Evolutionary conservation across 2,329 filamentous ascomycete species (phyloP).

Genomic region (Fusarium sp.): DNA sequence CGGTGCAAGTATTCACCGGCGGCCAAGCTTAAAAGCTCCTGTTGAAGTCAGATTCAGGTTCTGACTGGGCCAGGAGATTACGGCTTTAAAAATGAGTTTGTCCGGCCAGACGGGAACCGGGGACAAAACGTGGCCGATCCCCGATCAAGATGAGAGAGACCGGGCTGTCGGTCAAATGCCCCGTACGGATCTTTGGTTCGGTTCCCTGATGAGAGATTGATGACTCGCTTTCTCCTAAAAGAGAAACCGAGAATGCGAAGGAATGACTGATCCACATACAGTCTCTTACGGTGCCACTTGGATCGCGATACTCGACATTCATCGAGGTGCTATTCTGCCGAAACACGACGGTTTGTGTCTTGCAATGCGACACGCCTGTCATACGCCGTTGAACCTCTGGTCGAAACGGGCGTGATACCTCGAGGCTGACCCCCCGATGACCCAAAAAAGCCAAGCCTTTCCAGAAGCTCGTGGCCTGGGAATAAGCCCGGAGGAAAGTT

Average conservation of each 20-base stretch:
- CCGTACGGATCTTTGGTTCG: neutral
- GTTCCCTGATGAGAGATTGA: neutral
- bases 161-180: neutral
- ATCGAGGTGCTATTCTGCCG: slow-evolving; percentile 35
- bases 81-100: neutral
- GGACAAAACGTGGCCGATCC: slow-evolving; percentile 4
- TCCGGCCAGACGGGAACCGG: slow-evolving; percentile 18
- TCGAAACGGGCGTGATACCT: neutral
- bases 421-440: neutral
- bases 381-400: slow-evolving; percentile 14
- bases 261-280: slow-evolving; percentile 1
- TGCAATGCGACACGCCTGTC: slow-evolving; percentile 20
- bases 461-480: slow-evolving; percentile 9
- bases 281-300: slow-evolving; percentile 7
- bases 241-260: neutral
- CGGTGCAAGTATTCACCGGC: slow-evolving; percentile 1
- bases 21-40: neutral
- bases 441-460: slow-evolving; percentile 12
- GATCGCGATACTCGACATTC: slow-evolving; percentile 31
- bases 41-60: neutral
- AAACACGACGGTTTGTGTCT: slow-evolving; percentile 27
- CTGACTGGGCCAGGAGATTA: slow-evolving; percentile 3
- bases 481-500: slow-evolving; percentile 14
- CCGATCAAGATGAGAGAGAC: slow-evolving; percentile 9
- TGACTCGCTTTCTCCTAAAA: slow-evolving; percentile 5